Conservation (phyloP, 805 yeast species). For the Phaffomyces opuntiae region DNA sequence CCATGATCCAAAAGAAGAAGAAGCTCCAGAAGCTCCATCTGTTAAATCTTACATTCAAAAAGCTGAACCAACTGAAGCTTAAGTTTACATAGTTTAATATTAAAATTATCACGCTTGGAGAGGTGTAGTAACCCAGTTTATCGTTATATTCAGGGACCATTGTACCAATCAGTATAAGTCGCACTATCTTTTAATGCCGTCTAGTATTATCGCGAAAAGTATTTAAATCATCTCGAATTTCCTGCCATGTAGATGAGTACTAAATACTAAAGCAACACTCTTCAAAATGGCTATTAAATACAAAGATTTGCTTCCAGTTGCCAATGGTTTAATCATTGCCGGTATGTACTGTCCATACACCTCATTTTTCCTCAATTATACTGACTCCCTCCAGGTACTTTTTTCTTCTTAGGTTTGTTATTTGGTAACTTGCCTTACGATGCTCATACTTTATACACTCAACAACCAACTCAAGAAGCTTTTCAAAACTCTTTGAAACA, state of each 20-base stretch:
- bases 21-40: constrained; percentile 67
- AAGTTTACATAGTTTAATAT: constrained; percentile 1
- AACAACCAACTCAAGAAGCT: constrained; percentile 41
- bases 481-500: constrained; percentile 62
- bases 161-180: background rate
- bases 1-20: constrained; percentile 93
- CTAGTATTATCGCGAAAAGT: background rate
- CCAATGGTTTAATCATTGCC: constrained; percentile 37
- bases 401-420: constrained; percentile 75
- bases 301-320: constrained; percentile 40
- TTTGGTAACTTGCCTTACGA: constrained; percentile 82
- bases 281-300: constrained; percentile 25
- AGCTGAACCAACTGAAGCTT: constrained; percentile 17
- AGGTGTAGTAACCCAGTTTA: too few species aligned
- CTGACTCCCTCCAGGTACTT: constrained; percentile 34
- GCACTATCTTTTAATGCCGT: background rate
- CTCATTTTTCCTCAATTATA: background rate
- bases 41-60: constrained; percentile 65
- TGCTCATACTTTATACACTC: constrained; percentile 61
- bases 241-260: background rate
- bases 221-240: background rate
- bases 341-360: constrained; percentile 15
- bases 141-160: too few species aligned
- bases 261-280: background rate
- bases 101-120: background rate